A percentile compares a stretch with the other conserved stretches of the same genome.
phyloP scores from a whole-genome alignment of 2,329 filamentous ascomycete species.

The Colletotrichum theobromicola region DNA sequence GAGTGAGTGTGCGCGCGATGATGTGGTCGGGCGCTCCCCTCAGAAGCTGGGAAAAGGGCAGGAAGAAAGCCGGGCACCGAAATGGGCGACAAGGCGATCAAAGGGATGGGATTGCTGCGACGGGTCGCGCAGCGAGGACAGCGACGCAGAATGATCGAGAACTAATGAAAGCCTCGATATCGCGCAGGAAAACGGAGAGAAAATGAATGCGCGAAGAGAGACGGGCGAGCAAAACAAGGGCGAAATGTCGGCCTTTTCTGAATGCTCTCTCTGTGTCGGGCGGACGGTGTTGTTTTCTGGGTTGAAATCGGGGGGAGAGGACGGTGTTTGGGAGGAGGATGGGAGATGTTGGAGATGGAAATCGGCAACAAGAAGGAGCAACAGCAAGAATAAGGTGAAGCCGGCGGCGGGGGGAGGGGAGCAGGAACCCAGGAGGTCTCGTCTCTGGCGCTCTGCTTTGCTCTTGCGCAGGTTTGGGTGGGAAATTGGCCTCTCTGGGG shows the following conservation, averaged over 20 bases:
- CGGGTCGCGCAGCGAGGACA: slow-evolving; percentile 23
- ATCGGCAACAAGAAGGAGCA: background rate
- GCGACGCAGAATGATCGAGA: slow-evolving; percentile 39
- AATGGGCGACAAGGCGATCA: slow-evolving; percentile 14
- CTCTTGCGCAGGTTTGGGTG: slow-evolving; percentile 14
- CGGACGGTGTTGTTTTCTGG: slow-evolving; percentile 25
- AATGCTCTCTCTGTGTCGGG: slow-evolving; percentile 23
- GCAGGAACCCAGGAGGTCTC: background rate
- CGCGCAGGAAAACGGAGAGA: slow-evolving; percentile 25
- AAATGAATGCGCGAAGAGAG: slow-evolving; percentile 27
- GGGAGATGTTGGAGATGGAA: slow-evolving; percentile 15
- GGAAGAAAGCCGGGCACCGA: slow-evolving; percentile 9
- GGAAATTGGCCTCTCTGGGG: slow-evolving; percentile 20
- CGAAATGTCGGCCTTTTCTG: slow-evolving; percentile 23
- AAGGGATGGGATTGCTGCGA: slow-evolving; percentile 13
- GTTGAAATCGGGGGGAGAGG: slow-evolving; percentile 15
- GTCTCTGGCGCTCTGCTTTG: background rate
- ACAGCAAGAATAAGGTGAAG: slow-evolving; percentile 18
- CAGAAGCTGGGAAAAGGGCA: slow-evolving; percentile 3
- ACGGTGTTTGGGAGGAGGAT: slow-evolving; percentile 24
- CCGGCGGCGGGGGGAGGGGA: background rate
- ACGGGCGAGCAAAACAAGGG: slow-evolving; percentile 13
- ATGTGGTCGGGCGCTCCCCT: slow-evolving; percentile 22
- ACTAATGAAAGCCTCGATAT: slow-evolving; percentile 54
- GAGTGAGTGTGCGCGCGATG: slow-evolving; percentile 15